phyloP scores from a whole-genome alignment of 2,329 filamentous ascomycete genomes.

The Scortechinia acanthostroma region DNA sequence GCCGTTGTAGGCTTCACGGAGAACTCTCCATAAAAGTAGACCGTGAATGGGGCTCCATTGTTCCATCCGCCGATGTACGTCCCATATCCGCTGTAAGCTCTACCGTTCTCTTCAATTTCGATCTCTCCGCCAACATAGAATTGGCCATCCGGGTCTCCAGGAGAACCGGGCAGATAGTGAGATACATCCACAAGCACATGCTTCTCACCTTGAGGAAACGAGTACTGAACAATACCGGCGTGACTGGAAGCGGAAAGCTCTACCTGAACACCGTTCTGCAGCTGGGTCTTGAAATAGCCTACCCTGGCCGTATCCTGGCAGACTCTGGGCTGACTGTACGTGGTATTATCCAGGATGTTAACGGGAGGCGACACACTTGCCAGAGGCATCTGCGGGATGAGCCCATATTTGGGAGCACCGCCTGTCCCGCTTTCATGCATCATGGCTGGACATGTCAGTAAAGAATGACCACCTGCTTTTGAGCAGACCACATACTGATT shows the following conservation, averaged over 20 bases:
- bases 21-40: constrained; percentile 35
- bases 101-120: constrained; percentile 24
- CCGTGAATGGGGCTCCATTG: constrained; percentile 27
- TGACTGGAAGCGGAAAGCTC: constrained; percentile 39
- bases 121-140: constrained; percentile 34
- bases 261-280: constrained; percentile 37
- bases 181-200: constrained; percentile 36
- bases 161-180: constrained; percentile 34
- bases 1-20: constrained; percentile 16
- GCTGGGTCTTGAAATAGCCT: constrained; percentile 41
- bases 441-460: no score
- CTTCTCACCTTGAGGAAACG: constrained; percentile 30
- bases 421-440: constrained; percentile 48
- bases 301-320: constrained; percentile 33
- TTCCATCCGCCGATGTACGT: constrained; percentile 31
- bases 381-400: constrained; percentile 39
- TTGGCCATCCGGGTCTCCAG: constrained; percentile 31
- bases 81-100: constrained; percentile 32
- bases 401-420: constrained; percentile 49
- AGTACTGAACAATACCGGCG: constrained; percentile 41
- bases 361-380: constrained; percentile 24
- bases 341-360: constrained; percentile 35
- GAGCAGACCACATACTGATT: constrained; percentile 41
- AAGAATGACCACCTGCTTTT: no score
- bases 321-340: constrained; percentile 32